These are phyloP conservation scores for Naganishia randhawae DNA, from an alignment of 768 basidiomycete genomes.

Conservation along the genomic window DNA sequence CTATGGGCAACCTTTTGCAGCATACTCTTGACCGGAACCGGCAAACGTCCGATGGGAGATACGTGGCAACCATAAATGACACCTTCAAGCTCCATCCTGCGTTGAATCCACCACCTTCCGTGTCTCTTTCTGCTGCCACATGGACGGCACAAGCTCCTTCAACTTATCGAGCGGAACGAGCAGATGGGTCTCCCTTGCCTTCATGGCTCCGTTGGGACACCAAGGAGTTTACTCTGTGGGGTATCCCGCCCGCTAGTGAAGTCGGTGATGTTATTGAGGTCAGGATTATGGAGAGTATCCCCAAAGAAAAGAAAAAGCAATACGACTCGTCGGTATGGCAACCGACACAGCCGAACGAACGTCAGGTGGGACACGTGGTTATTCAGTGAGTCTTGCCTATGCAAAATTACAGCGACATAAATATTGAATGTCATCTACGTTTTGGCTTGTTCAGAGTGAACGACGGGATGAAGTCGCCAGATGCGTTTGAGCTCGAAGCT, in stretches of 20 bases:
- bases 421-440: too few species aligned
- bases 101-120: slow-evolving; percentile 47
- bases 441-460: neutral
- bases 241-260: slow-evolving; percentile 41
- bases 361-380: slow-evolving; percentile 44
- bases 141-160: slow-evolving; percentile 49
- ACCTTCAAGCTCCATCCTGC: slow-evolving; percentile 50
- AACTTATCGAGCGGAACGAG: slow-evolving; percentile 46
- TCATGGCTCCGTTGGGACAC: slow-evolving; percentile 49
- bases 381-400: slow-evolving; percentile 43
- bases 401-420: too few species aligned
- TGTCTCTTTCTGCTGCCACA: slow-evolving; percentile 46
- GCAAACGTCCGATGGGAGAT: slow-evolving; percentile 38
- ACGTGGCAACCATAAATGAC: slow-evolving; percentile 44
- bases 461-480: slow-evolving; percentile 20
- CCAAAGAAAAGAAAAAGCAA: slow-evolving; percentile 40
- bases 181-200: slow-evolving; percentile 41
- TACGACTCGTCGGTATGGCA: slow-evolving; percentile 44
- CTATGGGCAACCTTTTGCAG: slow-evolving; percentile 45
- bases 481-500: slow-evolving; percentile 24
- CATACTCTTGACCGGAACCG: slow-evolving; percentile 29
- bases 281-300: slow-evolving; percentile 44
- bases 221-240: slow-evolving; percentile 49
- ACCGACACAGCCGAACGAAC: slow-evolving; percentile 42
- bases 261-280: slow-evolving; percentile 40